Percentiles rank a stretch among this genome's conserved stretches.
These are phyloP conservation scores for Botrytis cinerea DNA, from an alignment of 2,329 filamentous ascomycete genomes.

Conservation along the genomic window DNA sequence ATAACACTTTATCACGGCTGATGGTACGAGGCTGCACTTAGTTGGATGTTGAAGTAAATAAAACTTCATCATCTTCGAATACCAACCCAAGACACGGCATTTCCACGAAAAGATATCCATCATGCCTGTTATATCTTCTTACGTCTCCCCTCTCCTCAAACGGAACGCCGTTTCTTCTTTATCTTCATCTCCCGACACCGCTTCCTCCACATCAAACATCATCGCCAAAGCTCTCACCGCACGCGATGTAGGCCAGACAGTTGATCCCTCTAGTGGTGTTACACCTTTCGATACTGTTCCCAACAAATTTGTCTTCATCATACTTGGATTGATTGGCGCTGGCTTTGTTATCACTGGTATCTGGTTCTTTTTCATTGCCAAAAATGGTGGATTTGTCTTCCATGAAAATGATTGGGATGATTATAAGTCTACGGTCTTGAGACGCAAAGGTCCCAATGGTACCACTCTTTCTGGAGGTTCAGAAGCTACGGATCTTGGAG, in stretches of 20 bases:
- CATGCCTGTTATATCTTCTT: conserved; percentile 38
- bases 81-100: not conserved
- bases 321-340: conserved; percentile 83
- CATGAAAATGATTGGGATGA: conserved; percentile 91
- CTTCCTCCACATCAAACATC: not conserved
- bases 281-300: conserved; percentile 53
- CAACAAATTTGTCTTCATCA: conserved; percentile 73
- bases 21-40: conserved; percentile 17
- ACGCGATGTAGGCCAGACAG: conserved; percentile 24
- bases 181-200: conserved; percentile 15
- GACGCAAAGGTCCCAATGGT: conserved; percentile 86
- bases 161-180: conserved; percentile 26
- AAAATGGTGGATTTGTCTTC: conserved; percentile 92
- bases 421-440: conserved; percentile 92
- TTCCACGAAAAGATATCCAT: conserved; percentile 12
- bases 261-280: conserved; percentile 50
- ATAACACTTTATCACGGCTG: conserved; percentile 4
- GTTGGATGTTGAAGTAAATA: conserved; percentile 22
- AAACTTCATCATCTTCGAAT: conserved; percentile 11
- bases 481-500: conserved; percentile 79
- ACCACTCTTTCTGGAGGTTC: conserved; percentile 82
- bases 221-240: conserved; percentile 23
- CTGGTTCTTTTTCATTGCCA: conserved; percentile 99
- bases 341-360: conserved; percentile 73
- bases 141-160: conserved; percentile 32